Percentiles rank a stretch among this genome's conserved stretches.
Conservation (phyloP, 2,329 filamentous ascomycete genomes). For the Paecilomyces formosus region DNA sequence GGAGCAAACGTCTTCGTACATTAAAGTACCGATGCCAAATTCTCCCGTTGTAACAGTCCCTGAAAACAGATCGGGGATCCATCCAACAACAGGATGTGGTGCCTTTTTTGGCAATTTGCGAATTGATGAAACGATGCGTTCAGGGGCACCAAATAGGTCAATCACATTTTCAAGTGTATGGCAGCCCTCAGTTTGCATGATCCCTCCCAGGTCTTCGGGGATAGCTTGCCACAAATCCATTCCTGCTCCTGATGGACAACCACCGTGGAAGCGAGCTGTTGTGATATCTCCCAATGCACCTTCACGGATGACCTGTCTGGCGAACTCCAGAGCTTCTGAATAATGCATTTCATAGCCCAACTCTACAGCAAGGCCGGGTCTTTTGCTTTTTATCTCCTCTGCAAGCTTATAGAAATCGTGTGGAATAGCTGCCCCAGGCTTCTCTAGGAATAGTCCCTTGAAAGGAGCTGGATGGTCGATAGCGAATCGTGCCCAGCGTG, state of each 20-base stretch:
- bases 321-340: constrained; percentile 9
- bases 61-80: constrained; percentile 8
- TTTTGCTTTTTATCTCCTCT: constrained; percentile 6
- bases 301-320: constrained; percentile 8
- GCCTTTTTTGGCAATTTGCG: constrained; percentile 8
- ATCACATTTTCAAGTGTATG: constrained; percentile 10
- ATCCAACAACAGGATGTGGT: constrained; percentile 9
- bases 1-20: constrained; percentile 11
- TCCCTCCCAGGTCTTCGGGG: constrained; percentile 6
- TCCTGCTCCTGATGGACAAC: constrained; percentile 11
- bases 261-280: constrained; percentile 12
- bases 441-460: constrained; percentile 10
- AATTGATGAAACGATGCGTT: constrained; percentile 9
- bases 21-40: constrained; percentile 9
- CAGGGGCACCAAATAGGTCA: constrained; percentile 10
- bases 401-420: constrained; percentile 9
- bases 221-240: constrained; percentile 11
- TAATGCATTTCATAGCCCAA: constrained; percentile 12
- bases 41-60: constrained; percentile 5
- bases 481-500: constrained; percentile 10
- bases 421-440: constrained; percentile 11
- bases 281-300: constrained; percentile 11
- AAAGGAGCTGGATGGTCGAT: constrained; percentile 9
- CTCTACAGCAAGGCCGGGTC: constrained; percentile 7
- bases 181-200: constrained; percentile 9